Conservation (phyloP, 495 filamentous ascomycete genomes). For the Annulohypoxylon stygium region DNA sequence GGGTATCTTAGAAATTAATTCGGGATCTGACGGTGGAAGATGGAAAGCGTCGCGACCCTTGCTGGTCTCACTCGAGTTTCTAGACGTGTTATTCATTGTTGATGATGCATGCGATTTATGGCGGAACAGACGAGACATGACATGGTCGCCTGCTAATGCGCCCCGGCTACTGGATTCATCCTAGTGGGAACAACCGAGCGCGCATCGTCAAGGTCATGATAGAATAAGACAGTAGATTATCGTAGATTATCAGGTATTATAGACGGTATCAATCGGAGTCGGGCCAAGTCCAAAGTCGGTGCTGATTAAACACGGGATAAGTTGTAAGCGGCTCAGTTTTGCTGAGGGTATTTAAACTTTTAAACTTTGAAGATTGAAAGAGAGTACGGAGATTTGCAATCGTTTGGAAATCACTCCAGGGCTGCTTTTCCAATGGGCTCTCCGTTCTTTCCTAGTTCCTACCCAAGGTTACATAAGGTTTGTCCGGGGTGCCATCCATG, state of each 20-base stretch:
- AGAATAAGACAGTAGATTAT: not conserved
- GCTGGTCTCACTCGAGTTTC: constrained; percentile 48
- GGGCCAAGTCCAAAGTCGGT: not conserved
- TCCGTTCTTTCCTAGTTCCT: constrained; percentile 16
- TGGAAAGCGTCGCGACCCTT: constrained; percentile 45
- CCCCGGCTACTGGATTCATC: constrained; percentile 28
- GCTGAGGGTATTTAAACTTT: constrained; percentile 39
- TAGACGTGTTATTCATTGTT: constrained; percentile 47
- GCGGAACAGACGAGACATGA: constrained; percentile 38
- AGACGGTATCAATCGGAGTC: not conserved
- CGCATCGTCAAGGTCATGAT: constrained; percentile 29
- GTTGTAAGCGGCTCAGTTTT: not conserved
- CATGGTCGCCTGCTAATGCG: constrained; percentile 7
- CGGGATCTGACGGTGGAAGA: constrained; percentile 46
- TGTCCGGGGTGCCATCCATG: constrained; percentile 5
- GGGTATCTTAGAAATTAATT: constrained; percentile 63
- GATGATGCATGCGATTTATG: constrained; percentile 28
- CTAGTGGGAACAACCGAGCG: constrained; percentile 39
- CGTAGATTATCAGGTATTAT: not conserved
- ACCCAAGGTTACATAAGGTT: constrained; percentile 22
- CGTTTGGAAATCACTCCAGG: constrained; percentile 39
- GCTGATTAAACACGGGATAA: constrained; percentile 1
- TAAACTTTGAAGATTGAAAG: constrained; percentile 27
- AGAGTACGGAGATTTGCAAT: constrained; percentile 45
- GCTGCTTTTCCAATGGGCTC: constrained; percentile 7